Conservation (phyloP, 2,329 filamentous ascomycete genomes). For the Hymenoscyphus infarciens region DNA sequence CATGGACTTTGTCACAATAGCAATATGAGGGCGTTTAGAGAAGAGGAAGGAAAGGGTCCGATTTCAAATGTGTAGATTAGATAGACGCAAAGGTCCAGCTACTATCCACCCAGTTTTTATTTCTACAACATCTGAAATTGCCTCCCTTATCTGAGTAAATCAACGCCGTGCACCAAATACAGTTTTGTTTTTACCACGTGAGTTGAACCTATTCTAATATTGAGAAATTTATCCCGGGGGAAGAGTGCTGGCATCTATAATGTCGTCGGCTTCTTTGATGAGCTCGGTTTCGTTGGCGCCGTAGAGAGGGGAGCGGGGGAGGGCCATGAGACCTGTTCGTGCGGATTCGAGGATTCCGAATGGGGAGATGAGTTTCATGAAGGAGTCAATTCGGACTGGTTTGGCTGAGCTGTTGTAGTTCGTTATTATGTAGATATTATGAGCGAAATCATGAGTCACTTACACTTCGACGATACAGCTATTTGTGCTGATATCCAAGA, state of each 20-base stretch:
- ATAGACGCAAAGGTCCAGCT: conserved; percentile 17
- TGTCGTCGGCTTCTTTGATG: conserved; percentile 84
- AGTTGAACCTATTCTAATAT: conserved; percentile 33
- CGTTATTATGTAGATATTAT: conserved; percentile 15
- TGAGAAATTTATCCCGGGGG: conserved; percentile 66
- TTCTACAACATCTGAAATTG: background rate
- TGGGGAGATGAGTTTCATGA: conserved; percentile 89
- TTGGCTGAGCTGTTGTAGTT: conserved; percentile 64
- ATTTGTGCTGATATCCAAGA: conserved; percentile 95
- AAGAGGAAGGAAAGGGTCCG: background rate
- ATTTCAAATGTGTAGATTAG: conserved; percentile 21
- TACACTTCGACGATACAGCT: conserved; percentile 98
- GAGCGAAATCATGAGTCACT: conserved; percentile 39
- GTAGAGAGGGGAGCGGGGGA: conserved; percentile 86
- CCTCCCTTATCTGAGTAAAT: conserved; percentile 56
- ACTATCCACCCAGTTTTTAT: conserved; percentile 4
- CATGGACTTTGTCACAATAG: background rate
- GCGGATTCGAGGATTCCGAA: conserved; percentile 97
- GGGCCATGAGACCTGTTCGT: conserved; percentile 91
- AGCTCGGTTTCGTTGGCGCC: conserved; percentile 66
- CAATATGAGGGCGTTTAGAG: background rate
- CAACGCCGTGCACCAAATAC: conserved; percentile 68
- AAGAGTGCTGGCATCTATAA: conserved; percentile 90
- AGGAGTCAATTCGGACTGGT: conserved; percentile 89
- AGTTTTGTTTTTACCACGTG: conserved; percentile 14